phyloP scores from a whole-genome alignment of 345 rosid species.

The Durio zibethinus region DNA sequence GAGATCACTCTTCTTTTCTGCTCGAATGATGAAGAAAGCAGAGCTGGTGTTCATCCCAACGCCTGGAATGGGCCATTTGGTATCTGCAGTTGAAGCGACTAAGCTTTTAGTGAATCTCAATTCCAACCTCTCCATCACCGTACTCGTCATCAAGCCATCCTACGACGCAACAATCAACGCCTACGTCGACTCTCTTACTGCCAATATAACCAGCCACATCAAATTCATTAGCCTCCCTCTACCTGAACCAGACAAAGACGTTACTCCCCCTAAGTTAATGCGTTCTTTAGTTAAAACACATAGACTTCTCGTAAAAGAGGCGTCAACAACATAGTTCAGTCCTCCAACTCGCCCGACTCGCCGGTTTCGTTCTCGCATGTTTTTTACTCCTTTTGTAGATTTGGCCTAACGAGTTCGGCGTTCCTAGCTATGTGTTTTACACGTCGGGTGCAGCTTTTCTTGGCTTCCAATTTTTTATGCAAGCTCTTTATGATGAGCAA shows the following conservation, averaged over 20 bases:
- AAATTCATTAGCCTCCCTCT: too few species aligned
- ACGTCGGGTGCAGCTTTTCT: too few species aligned
- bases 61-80: slow-evolving; percentile 44
- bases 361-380: slow-evolving; percentile 48
- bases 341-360: slow-evolving; percentile 15
- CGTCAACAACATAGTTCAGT: too few species aligned
- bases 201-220: too few species aligned
- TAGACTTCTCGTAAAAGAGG: too few species aligned
- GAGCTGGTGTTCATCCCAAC: slow-evolving; percentile 50
- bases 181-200: not conserved
- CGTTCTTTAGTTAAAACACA: too few species aligned
- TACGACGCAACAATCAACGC: not conserved
- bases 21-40: slow-evolving; percentile 1
- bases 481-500: too few species aligned
- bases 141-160: slow-evolving; percentile 33
- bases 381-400: slow-evolving; percentile 42
- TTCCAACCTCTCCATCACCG: slow-evolving; percentile 30
- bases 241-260: too few species aligned
- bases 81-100: slow-evolving; percentile 34
- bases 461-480: too few species aligned
- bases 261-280: too few species aligned
- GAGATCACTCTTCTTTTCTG: too few species aligned
- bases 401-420: slow-evolving; percentile 42
- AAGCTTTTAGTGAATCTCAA: slow-evolving; percentile 32
- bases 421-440: slow-evolving; percentile 47